A percentile compares a stretch with the other conserved stretches of the same genome.
phyloP scores from a whole-genome alignment of 2,329 filamentous ascomycete genomes.

The Talaromyces albobiverticillius region DNA sequence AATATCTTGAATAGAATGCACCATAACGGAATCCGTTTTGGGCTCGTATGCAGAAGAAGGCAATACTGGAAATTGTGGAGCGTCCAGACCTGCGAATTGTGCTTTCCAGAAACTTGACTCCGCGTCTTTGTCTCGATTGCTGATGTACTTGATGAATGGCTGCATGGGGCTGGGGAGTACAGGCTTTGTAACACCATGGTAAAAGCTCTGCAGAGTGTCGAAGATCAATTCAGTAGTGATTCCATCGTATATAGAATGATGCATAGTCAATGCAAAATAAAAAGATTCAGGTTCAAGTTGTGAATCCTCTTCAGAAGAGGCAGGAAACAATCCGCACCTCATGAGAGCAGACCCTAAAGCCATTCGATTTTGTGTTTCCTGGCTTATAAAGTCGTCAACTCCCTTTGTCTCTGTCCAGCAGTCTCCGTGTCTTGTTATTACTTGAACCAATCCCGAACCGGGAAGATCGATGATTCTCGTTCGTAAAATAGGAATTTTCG shows the following conservation, averaged over 20 bases:
- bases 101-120: not conserved
- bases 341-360: not conserved
- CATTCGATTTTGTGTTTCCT: conserved; percentile 12
- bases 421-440: conserved; percentile 32
- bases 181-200: not conserved
- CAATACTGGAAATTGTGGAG: conserved; percentile 6
- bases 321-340: not conserved
- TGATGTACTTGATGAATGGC: conserved; percentile 6
- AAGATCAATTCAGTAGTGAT: conserved; percentile 4
- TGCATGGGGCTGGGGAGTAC: not conserved
- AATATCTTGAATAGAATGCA: not conserved
- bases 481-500: conserved; percentile 3
- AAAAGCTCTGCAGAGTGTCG: not conserved
- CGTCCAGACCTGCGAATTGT: not conserved
- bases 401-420: not conserved
- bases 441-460: conserved; percentile 34
- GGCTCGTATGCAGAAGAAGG: conserved; percentile 9
- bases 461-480: conserved; percentile 30
- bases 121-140: not conserved
- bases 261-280: conserved; percentile 10
- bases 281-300: not conserved
- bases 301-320: not conserved
- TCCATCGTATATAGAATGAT: conserved; percentile 14
- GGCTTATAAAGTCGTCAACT: conserved; percentile 11
- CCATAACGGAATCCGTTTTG: conserved; percentile 3